Percentiles rank a stretch among this genome's conserved stretches.
phyloP scores from a whole-genome alignment of 2,329 filamentous ascomycete genomes.

The Zymoseptoria ardabiliae region DNA sequence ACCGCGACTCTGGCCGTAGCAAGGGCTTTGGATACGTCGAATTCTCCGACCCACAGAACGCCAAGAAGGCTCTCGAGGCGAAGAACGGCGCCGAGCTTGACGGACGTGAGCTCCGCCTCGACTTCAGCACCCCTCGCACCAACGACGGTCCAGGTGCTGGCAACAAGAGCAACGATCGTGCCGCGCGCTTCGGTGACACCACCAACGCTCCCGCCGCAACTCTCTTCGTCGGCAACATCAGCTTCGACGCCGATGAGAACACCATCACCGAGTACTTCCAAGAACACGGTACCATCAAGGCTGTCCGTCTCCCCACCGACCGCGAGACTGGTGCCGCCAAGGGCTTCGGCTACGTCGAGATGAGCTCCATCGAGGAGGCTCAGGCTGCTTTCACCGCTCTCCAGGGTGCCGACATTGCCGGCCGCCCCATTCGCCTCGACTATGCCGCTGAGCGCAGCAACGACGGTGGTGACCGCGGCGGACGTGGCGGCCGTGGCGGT shows the following conservation, averaged over 20 bases:
- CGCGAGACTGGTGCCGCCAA: constrained; percentile 76
- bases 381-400: constrained; percentile 63
- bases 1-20: constrained; percentile 72
- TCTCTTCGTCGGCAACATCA: constrained; percentile 85
- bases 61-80: constrained; percentile 63
- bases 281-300: constrained; percentile 62
- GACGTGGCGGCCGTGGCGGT: constrained; percentile 40
- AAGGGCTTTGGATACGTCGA: constrained; percentile 92
- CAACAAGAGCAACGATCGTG: constrained; percentile 48
- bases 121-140: constrained; percentile 64
- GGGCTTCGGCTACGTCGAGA: constrained; percentile 89
- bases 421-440: constrained; percentile 75
- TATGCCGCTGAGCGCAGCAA: constrained; percentile 52
- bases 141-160: constrained; percentile 37
- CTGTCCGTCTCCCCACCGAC: constrained; percentile 83
- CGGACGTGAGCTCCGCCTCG: constrained; percentile 67
- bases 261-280: constrained; percentile 66
- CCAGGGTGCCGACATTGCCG: constrained; percentile 63
- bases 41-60: constrained; percentile 61
- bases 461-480: constrained; percentile 34
- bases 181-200: constrained; percentile 66
- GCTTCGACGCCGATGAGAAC: constrained; percentile 75
- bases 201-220: constrained; percentile 76
- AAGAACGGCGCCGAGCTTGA: constrained; percentile 71
- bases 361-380: constrained; percentile 74